Percentiles rank a stretch among this genome's conserved stretches.
phyloP scores from a whole-genome alignment of 1,284 basidiomycete species.

The Boletus calvinii region DNA sequence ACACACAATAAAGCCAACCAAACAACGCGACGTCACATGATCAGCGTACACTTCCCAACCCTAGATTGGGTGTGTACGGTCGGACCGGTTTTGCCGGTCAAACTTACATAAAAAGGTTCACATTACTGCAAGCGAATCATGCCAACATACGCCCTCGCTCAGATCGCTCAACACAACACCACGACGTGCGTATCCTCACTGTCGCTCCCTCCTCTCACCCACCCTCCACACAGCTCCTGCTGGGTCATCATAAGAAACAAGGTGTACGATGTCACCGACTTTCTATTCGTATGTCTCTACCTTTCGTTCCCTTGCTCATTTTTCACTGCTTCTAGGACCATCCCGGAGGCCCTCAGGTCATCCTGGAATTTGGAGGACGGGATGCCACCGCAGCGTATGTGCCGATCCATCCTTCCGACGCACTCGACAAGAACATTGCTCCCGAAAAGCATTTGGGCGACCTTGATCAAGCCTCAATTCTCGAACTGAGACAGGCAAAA shows the following conservation, averaged over 20 bases:
- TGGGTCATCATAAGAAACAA: slow-evolving; percentile 84
- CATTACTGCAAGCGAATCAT: slow-evolving; percentile 22
- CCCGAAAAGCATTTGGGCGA: slow-evolving; percentile 69
- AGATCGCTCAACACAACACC: slow-evolving; percentile 55
- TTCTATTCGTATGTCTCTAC: slow-evolving; percentile 55
- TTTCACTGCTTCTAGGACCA: slow-evolving; percentile 54
- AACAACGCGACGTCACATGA: slow-evolving; percentile 58
- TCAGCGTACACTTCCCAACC: slow-evolving; percentile 6
- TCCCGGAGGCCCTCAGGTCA: slow-evolving; percentile 78
- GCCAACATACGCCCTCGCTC: slow-evolving; percentile 38
- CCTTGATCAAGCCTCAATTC: slow-evolving; percentile 55
- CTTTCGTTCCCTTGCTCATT: neutral
- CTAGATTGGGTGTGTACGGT: neutral
- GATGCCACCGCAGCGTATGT: slow-evolving; percentile 76
- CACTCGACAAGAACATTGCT: slow-evolving; percentile 67
- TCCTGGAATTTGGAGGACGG: slow-evolving; percentile 76
- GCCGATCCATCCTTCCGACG: slow-evolving; percentile 72
- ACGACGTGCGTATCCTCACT: slow-evolving; percentile 39
- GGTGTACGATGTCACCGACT: slow-evolving; percentile 86
- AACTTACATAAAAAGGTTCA: no score
- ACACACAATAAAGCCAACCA: slow-evolving; percentile 40
- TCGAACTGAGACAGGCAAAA: slow-evolving; percentile 40
- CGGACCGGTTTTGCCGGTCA: neutral
- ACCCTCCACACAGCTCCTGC: slow-evolving; percentile 54
- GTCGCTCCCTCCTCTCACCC: neutral